Conservation (phyloP, 768 basidiomycete genomes). For the Psilocybe cyanescens region DNA sequence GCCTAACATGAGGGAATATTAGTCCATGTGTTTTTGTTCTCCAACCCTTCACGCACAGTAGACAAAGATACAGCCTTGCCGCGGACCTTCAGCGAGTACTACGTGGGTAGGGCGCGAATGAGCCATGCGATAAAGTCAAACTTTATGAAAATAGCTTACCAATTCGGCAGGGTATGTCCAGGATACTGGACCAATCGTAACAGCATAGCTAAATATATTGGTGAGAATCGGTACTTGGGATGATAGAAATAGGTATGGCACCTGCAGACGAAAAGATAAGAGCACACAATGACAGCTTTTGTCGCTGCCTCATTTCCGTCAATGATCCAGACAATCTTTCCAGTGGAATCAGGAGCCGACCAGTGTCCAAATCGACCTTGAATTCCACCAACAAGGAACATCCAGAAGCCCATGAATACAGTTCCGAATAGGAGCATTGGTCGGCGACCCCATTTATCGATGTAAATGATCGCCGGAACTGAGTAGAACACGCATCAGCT, state of each 20-base stretch:
- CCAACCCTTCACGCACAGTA: constrained; percentile 36
- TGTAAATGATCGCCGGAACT: constrained; percentile 60
- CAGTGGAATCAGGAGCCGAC: constrained; percentile 45
- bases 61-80: constrained; percentile 59
- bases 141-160: constrained; percentile 22
- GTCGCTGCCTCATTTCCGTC: constrained; percentile 55
- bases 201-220: constrained; percentile 49
- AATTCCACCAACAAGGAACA: constrained; percentile 77
- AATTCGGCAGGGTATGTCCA: constrained; percentile 77
- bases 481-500: constrained; percentile 30
- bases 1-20: constrained; percentile 18
- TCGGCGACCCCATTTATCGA: constrained; percentile 80
- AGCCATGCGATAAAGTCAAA: not conserved
- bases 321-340: constrained; percentile 53
- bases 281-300: constrained; percentile 75
- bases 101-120: not conserved
- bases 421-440: constrained; percentile 74
- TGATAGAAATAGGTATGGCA: constrained; percentile 2
- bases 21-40: no score
- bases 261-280: constrained; percentile 76
- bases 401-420: constrained; percentile 74
- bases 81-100: constrained; percentile 65
- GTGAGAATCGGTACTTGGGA: not conserved
- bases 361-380: constrained; percentile 71
- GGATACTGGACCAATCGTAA: constrained; percentile 79